phyloP scores from a whole-genome alignment of 2,329 filamentous ascomycete species.

The Venturia pyrina region DNA sequence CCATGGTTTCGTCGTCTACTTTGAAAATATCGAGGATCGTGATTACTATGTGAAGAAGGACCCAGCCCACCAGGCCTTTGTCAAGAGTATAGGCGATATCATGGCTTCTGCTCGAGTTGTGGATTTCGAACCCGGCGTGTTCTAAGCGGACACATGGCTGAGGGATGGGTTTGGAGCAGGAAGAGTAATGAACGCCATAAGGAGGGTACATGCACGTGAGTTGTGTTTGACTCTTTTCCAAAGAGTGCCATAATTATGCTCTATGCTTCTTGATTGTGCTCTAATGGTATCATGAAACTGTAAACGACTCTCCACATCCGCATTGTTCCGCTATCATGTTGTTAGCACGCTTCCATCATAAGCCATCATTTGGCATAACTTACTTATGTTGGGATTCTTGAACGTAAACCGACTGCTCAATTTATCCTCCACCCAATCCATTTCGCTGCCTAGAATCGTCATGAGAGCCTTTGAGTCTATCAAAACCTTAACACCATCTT shows the following conservation, averaged over 20 bases:
- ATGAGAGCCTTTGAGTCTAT: constrained; percentile 97
- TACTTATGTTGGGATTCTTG: constrained; percentile 96
- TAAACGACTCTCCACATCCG: constrained; percentile 93
- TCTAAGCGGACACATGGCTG: constrained; percentile 23
- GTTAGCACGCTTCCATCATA: constrained; percentile 24
- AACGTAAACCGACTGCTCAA: constrained; percentile 88
- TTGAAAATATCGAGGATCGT: constrained; percentile 52
- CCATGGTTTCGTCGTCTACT: constrained; percentile 61
- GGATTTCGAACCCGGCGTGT: constrained; percentile 47
- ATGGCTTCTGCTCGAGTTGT: constrained; percentile 48
- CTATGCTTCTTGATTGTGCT: background rate
- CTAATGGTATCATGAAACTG: constrained; percentile 22
- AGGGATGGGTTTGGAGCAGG: background rate
- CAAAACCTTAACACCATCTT: constrained; percentile 90
- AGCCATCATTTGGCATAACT: constrained; percentile 33
- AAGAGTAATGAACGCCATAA: background rate
- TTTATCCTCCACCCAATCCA: constrained; percentile 98
- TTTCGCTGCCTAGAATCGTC: constrained; percentile 96
- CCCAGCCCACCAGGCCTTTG: constrained; percentile 51
- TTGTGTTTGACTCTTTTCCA: constrained; percentile 11
- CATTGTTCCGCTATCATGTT: constrained; percentile 76
- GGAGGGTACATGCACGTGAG: background rate
- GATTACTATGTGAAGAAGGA: constrained; percentile 60
- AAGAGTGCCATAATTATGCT: constrained; percentile 18
- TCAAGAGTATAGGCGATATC: constrained; percentile 38